Evolutionary conservation across 2,329 filamentous ascomycete genomes (phyloP).

Genomic region (Lojkania enalia): DNA sequence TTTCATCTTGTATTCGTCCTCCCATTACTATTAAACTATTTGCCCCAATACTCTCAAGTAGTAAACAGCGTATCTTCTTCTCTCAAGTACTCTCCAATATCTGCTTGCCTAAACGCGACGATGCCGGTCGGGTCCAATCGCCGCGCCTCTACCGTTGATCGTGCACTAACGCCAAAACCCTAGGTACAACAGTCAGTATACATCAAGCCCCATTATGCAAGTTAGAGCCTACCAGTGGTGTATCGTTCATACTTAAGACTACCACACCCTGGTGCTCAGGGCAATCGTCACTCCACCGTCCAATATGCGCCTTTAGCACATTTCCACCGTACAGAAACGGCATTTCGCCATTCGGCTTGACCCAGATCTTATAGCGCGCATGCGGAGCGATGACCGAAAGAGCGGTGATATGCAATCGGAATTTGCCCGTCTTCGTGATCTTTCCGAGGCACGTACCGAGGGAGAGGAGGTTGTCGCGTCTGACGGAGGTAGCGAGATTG

Average conservation of each 20-base stretch:
- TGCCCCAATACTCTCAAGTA: slow-evolving; percentile 50
- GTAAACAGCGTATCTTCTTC: slow-evolving; percentile 72
- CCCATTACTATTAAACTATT: too few relatives aligned
- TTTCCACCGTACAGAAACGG: slow-evolving; percentile 95
- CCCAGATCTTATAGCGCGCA: slow-evolving; percentile 95
- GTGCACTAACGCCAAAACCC: slow-evolving; percentile 90
- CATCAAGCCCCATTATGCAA: background rate
- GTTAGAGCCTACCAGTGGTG: slow-evolving; percentile 60
- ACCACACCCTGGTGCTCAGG: slow-evolving; percentile 92
- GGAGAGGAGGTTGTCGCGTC: slow-evolving; percentile 78
- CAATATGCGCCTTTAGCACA: slow-evolving; percentile 79
- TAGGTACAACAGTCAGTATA: slow-evolving; percentile 43
- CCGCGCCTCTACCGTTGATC: slow-evolving; percentile 80
- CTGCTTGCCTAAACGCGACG: slow-evolving; percentile 86
- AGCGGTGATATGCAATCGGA: slow-evolving; percentile 90
- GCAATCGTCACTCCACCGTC: slow-evolving; percentile 85
- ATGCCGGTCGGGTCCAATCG: slow-evolving; percentile 88
- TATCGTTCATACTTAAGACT: slow-evolving; percentile 90
- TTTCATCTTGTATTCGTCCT: too few relatives aligned
- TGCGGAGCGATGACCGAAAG: slow-evolving; percentile 87
- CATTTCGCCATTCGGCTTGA: slow-evolving; percentile 96
- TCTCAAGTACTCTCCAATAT: slow-evolving; percentile 91
- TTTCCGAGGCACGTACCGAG: slow-evolving; percentile 92
- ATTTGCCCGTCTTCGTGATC: slow-evolving; percentile 96
- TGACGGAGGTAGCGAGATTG: slow-evolving; percentile 85